Evolutionary conservation across 1,284 basidiomycete species (phyloP), one percentile per base, ranked within the genome.

Genomic region (Fomitopsis pinicola): DNA sequence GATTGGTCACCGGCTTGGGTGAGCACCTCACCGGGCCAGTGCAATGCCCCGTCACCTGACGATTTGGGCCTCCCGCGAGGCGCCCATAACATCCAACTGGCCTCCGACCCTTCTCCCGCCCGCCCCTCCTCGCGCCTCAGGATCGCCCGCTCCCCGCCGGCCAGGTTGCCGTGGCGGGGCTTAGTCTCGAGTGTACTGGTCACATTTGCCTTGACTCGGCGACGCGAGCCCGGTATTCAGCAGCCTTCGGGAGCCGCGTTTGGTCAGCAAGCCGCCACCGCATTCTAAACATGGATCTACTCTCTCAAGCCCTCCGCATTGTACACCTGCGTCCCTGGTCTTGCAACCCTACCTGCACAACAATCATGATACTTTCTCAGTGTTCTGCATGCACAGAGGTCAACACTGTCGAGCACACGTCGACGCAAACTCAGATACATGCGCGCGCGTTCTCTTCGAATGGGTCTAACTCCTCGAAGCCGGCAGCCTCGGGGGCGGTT

Each of bases 1-100:
- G 52, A 54, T 54, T 54, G 52, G 52, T 54, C 52, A 54, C 52
- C 36, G 36, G 52, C 52, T 54, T 54, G 52, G 52, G 52, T 54
- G 52, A 54, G 52, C 48, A 50, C 48, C 48, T 50, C 48, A 50
- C 48, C 48, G 45, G 44, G 28, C 28, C 50, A 53, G 30, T 36
- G 30, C 50, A 9, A 38, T 54, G 26, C 35, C n/a, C n/a, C 52
- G 52, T 54, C 52, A 54, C 28, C 26, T 54, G 52, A 54, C 52
- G 19, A 33, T 5, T 26, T 33, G 35, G n/a, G 52, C 35, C 28
- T 30, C 10, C 35, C n/a, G 48, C 45, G 9, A 54, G 52, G 52
- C 52, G 52, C 52, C 52, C 52, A 54, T 22, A 53, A 33, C 48
- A 52, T 30, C 12, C 15, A 33, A 26, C 35, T n/a, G 12, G 50